Conservation (phyloP, 2,329 filamentous ascomycete genomes). For the Fusarium anthophilum region DNA sequence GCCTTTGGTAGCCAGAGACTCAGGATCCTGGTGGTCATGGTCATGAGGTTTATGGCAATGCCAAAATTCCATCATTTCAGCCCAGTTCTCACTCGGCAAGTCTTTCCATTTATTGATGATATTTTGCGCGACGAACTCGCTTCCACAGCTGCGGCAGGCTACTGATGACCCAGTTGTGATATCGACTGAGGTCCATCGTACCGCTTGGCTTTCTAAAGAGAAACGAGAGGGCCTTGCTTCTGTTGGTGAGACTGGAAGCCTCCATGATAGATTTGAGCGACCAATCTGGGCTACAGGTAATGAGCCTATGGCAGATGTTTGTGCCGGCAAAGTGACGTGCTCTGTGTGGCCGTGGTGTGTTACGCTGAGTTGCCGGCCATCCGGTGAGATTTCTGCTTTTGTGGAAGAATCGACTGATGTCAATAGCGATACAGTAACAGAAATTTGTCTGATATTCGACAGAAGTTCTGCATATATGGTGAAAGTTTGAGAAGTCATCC, state of each 20-base stretch:
- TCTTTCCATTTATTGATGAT: constrained; percentile 79
- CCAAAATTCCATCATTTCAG: constrained; percentile 99
- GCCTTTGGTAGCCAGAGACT: constrained; percentile 70
- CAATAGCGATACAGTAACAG: constrained; percentile 63
- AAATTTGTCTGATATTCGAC: constrained; percentile 71
- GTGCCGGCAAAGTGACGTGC: constrained; percentile 55
- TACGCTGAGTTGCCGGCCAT: constrained; percentile 58
- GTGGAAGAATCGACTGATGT: constrained; percentile 56
- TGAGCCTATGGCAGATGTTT: constrained; percentile 45
- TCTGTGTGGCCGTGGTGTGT: constrained; percentile 54
- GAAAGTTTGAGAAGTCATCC: constrained; percentile 29
- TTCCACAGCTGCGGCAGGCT: constrained; percentile 53
- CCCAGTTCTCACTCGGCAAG: constrained; percentile 95
- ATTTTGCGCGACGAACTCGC: constrained; percentile 50
- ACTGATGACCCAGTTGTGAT: constrained; percentile 55
- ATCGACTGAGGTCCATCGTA: constrained; percentile 67
- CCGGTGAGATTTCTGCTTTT: constrained; percentile 53
- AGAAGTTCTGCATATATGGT: constrained; percentile 72
- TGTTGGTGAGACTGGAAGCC: constrained; percentile 55
- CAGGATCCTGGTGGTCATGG: constrained; percentile 55
- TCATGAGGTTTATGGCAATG: constrained; percentile 94
- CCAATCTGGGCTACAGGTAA: constrained; percentile 51
- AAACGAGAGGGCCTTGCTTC: constrained; percentile 40
- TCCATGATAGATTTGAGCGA: constrained; percentile 59
- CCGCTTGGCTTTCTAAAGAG: constrained; percentile 50